Base-by-base conservation (phyloP, 768 basidiomycete genomes). In the Hericium alpestre region DNA sequence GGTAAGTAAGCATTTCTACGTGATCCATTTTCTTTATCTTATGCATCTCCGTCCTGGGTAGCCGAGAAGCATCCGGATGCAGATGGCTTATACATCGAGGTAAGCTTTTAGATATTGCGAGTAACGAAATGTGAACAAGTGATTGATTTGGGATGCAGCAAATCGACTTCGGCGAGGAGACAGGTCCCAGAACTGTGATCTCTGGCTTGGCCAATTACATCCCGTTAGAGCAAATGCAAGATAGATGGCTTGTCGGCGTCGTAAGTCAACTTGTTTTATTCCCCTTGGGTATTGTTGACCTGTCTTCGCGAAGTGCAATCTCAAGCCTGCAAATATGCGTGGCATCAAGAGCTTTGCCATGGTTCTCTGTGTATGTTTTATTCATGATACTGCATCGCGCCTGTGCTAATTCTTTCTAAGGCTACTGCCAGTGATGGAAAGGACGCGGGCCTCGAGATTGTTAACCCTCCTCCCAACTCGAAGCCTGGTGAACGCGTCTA, bases 281-380 rank as follows among this genome's bases (percentile, higher is more conserved):
- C 55, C 38, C 41, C 4, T 10, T 1, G 7, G 12, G 49, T 22
- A 2, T 49, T 16, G 47, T 23, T 48, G 49, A 53, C 50, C 53
- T 51, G 20, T 51, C 27, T 23, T 58, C 27, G 23, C 49, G 8
- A 10, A 90, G 87, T 92, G 89, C 69, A 94, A 98, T 70, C 72
- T 99, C 59, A 98, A 99, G 72, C 95, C 95, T 4, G 95, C 89
- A 7, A 85, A 78, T 62, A 98, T 99, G 95, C 85, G 95, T 58
- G 96, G 96, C 2, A 84, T 99, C 64, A 98, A 97, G 75, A 95
- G 93, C 58, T 95, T 88, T 66, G 96, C 93, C 37, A 98, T 99
- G 96, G 88, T 99, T 39, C 84, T 99, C 60, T 88, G 87, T 66
- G 93, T 93, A 69, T 50, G 84, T 70, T n/a, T 3, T 10, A 32